Evolutionary conservation across 2,329 filamentous ascomycete species (phyloP).

Genomic region (Knufia petricola): DNA sequence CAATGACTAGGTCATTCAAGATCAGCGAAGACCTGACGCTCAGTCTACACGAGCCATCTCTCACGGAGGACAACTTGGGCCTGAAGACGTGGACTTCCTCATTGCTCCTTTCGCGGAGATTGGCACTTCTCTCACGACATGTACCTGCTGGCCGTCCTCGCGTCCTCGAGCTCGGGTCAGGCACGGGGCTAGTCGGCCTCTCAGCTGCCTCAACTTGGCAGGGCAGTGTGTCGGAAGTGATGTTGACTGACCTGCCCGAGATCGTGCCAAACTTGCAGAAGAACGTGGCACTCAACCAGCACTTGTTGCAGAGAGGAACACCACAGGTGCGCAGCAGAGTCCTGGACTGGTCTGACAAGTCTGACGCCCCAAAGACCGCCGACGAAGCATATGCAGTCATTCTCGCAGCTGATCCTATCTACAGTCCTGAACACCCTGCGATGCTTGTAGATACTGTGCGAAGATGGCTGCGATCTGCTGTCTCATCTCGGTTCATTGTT

Average conservation of each 20-base stretch:
- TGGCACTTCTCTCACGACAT: constrained; percentile 35
- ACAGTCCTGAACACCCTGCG: constrained; percentile 70
- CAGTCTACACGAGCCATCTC: constrained; percentile 70
- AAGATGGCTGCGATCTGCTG: constrained; percentile 51
- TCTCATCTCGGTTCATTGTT: constrained; percentile 57
- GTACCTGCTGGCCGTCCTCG: constrained; percentile 21
- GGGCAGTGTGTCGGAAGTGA: constrained; percentile 54
- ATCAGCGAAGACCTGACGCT: constrained; percentile 52
- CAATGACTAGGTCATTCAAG: constrained; percentile 51
- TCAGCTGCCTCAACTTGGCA: constrained; percentile 65
- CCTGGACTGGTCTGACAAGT: constrained; percentile 57
- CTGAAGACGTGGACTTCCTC: constrained; percentile 95
- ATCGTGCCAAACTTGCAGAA: constrained; percentile 72
- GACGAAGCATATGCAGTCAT: constrained; percentile 51
- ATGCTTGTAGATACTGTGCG: constrained; percentile 63
- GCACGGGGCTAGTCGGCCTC: constrained; percentile 83
- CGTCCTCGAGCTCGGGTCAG: constrained; percentile 73
- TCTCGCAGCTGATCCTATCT: constrained; percentile 76
- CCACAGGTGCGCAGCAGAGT: constrained; percentile 42
- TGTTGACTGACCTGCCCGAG: constrained; percentile 72
- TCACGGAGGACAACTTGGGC: constrained; percentile 80
- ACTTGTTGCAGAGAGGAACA: constrained; percentile 29
- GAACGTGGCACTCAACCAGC: constrained; percentile 59
- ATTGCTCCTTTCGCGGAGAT: constrained; percentile 68
- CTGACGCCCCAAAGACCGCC: constrained; percentile 23